Conservation (phyloP, 2,329 filamentous ascomycete species). For the Nothopassalora personata region DNA sequence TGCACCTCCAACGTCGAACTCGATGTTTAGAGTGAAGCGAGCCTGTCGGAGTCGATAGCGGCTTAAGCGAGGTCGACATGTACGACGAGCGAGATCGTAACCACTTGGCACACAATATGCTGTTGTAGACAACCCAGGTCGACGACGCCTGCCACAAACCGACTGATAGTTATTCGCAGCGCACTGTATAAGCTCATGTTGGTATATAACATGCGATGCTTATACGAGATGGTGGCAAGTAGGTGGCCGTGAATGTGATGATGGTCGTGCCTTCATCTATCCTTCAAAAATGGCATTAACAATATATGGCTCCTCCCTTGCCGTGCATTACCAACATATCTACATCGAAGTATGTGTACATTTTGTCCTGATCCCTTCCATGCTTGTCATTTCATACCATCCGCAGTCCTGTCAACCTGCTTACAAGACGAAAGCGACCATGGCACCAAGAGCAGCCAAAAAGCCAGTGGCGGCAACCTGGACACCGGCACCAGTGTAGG, state of each 20-base stretch:
- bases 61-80: too few relatives aligned
- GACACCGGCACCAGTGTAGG: slow-evolving; percentile 31
- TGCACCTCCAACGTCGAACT: too few relatives aligned
- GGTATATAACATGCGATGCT: neutral
- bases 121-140: too few relatives aligned
- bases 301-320: neutral
- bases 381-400: neutral
- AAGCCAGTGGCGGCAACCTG: slow-evolving; percentile 29
- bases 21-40: too few relatives aligned
- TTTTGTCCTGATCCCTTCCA: neutral
- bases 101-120: too few relatives aligned
- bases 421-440: neutral
- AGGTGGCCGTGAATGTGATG: neutral
- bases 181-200: neutral
- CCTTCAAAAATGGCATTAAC: neutral
- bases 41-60: too few relatives aligned
- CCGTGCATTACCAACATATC: neutral
- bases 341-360: neutral
- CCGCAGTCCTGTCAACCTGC: neutral
- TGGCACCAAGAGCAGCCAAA: slow-evolving; percentile 19
- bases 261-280: neutral
- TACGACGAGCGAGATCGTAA: too few relatives aligned
- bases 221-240: neutral
- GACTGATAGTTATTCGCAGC: too few relatives aligned
- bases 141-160: too few relatives aligned